Base-by-base conservation (phyloP, 176 grass and related monocot species). In the Oryza meyeriana region DNA sequence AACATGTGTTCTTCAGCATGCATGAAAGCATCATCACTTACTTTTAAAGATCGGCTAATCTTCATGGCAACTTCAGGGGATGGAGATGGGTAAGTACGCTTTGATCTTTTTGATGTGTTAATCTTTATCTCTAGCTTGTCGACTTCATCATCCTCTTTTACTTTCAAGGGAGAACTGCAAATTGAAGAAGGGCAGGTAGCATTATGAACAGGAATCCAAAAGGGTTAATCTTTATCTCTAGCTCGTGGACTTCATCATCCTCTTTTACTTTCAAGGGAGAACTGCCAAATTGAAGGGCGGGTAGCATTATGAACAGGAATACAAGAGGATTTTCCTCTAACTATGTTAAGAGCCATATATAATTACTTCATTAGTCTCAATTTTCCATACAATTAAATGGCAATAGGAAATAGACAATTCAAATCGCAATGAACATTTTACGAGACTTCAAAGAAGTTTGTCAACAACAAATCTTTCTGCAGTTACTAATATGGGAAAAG, bases 141-240 rank as follows among this genome's bases (percentile, higher is more conserved):
- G 9, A 95, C 95, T 79, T 94, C 92, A 69, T 98, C 95, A 69
- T 98, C 95, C 75, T 98, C 92, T 61, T 98, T 93, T 78, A 94
- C 82, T 93, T 91, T 91, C 63, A 98, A 81, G 38, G 92, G 95
- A 84, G 92, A 98, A 61, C 95, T 98, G 83, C 31, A 85, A 67
- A 61, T 61, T 74, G 18, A 64, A 73, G 61, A 58, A 74, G n/a
- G 45, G 38, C 4, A 52, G 8, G 33, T 79, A 47, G 26, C 25
- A 71, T 41, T 61, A 44, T n/a, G 16, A 5, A 22, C 31, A 48
- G 11, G 17, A 74, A 69, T 63, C 17, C 38, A 72, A 39, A 78
- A 28, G n/a, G n/a, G 74, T 86, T 68, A 20, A 98, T 84, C 59
- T 88, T 91, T 84, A 98, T 98, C 40, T 98, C 95, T 72, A 98